Percentiles rank a stretch among this genome's conserved stretches.
These are phyloP conservation scores for Terana coerulea DNA, from an alignment of 768 basidiomycete genomes.

Conservation along the genomic window DNA sequence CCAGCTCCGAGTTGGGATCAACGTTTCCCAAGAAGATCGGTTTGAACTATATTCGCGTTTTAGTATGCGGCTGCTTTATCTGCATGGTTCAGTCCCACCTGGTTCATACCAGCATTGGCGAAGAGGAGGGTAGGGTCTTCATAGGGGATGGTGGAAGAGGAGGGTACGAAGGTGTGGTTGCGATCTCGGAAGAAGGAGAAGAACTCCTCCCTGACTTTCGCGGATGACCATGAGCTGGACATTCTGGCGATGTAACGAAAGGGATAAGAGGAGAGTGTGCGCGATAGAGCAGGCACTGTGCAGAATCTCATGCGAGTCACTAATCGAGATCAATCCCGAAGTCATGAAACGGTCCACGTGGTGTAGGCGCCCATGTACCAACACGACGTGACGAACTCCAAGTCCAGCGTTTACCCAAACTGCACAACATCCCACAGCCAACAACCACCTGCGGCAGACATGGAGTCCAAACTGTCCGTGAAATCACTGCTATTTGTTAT, in stretches of 20 bases:
- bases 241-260: slow-evolving; percentile 7
- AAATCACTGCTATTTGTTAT: not conserved
- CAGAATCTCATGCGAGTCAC: slow-evolving; percentile 7
- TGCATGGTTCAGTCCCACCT: slow-evolving; percentile 40
- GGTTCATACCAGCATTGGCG: slow-evolving; percentile 98
- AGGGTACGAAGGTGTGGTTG: slow-evolving; percentile 85
- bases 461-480: slow-evolving; percentile 9
- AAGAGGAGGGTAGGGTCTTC: slow-evolving; percentile 98
- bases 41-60: slow-evolving; percentile 66
- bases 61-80: not conserved
- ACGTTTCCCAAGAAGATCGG: slow-evolving; percentile 97
- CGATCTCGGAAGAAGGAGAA: slow-evolving; percentile 82
- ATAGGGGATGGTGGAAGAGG: slow-evolving; percentile 91
- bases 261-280: not conserved
- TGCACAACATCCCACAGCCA: not conserved
- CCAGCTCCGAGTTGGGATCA: slow-evolving; percentile 89
- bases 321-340: slow-evolving; percentile 2
- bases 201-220: slow-evolving; percentile 81
- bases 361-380: not conserved
- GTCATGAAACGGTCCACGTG: not conserved
- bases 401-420: not conserved
- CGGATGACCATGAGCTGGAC: slow-evolving; percentile 64
- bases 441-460: not conserved
- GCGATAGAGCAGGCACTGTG: not conserved
- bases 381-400: not conserved